phyloP scores from a whole-genome alignment of 495 filamentous ascomycete species.

The Penicillium crystallinum region DNA sequence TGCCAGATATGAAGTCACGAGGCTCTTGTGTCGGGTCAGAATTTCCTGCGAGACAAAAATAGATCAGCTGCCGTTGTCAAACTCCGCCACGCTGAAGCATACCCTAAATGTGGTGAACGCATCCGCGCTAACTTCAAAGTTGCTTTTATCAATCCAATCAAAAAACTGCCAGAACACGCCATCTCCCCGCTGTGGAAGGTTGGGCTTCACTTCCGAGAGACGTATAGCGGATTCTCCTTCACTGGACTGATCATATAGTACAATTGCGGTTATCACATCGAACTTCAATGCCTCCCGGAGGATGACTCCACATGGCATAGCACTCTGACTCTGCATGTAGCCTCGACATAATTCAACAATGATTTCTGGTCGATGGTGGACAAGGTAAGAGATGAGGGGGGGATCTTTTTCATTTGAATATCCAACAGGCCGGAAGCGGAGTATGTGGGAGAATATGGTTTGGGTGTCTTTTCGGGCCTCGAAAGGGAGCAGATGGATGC shows the following conservation, averaged over 20 bases:
- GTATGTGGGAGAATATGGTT: constrained; percentile 81
- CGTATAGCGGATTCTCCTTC: constrained; percentile 49
- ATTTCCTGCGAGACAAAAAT: constrained; percentile 58
- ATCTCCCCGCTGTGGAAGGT: constrained; percentile 60
- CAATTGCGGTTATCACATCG: constrained; percentile 79
- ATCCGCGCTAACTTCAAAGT: constrained; percentile 95
- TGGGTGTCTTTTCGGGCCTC: constrained; percentile 89
- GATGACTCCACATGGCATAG: constrained; percentile 86
- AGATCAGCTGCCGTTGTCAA: not conserved
- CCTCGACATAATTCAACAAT: constrained; percentile 83
- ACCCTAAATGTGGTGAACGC: constrained; percentile 96
- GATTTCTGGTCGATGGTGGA: constrained; percentile 78
- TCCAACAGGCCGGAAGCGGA: constrained; percentile 65
- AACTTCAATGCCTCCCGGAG: constrained; percentile 89
- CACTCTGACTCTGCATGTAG: constrained; percentile 85
- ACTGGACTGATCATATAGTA: constrained; percentile 83
- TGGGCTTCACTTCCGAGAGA: constrained; percentile 61
- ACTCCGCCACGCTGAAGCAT: constrained; percentile 5
- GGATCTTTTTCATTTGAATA: constrained; percentile 56
- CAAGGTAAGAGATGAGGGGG: constrained; percentile 77
- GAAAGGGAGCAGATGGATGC: constrained; percentile 81
- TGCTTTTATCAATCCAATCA: constrained; percentile 88
- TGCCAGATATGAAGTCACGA: constrained; percentile 78
- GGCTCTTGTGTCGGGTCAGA: constrained; percentile 84
- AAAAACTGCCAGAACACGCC: constrained; percentile 99